Evolutionary conservation across 306 rosid genomes (phyloP), one percentile per base, ranked within the genome.

Genomic region (Carpinus viminea): DNA sequence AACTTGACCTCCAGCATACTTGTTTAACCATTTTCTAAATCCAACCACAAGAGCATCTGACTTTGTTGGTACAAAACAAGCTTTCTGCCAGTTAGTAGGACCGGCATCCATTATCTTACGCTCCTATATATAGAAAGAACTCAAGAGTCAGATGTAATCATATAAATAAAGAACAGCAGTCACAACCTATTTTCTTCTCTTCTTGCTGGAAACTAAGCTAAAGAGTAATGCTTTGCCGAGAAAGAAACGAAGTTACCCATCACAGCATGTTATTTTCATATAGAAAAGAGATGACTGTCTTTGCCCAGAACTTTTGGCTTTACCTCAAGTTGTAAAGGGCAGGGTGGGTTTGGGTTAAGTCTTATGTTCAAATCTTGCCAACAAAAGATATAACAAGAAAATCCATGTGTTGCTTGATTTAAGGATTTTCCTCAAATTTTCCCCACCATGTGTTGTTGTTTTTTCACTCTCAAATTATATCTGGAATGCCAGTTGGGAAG

Each of bases 61-160:
- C 64, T 91, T 95, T 68, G 93, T 89, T 17, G 98, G 98, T 84
- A 92, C 89, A 82, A 88, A 95, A 81, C 98, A 95, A 17, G 91
- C 92, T 81, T 82, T 92, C 48, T 82, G 92, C 98, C 98, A 95
- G 80, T 90, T 91, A 26, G 59, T 56, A 80, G 76, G 74, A 61
- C 92, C 96, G 8, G 24, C 77, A 28, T 91, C 92, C 91, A 48
- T 75, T 74, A 92, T 79, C 83, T 82, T 92, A 28, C 83, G 88
- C 87, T 92, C 97, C 97, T 91, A 78, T 68, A 65, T 91, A 78
- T 68, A 70, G 45, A 73, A 61, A 87, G 45, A 82, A 65, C 48
- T 77, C 61, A 20, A 28, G 46, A 62, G 20, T 47, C 55, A 74
- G 74, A 80, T 62, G 28, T 65, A 46, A 41, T 9, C 20, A 41